These are phyloP conservation scores for Chlamydomonas eustigma DNA, from an alignment of 139 green algal species.

Conservation along the genomic window DNA sequence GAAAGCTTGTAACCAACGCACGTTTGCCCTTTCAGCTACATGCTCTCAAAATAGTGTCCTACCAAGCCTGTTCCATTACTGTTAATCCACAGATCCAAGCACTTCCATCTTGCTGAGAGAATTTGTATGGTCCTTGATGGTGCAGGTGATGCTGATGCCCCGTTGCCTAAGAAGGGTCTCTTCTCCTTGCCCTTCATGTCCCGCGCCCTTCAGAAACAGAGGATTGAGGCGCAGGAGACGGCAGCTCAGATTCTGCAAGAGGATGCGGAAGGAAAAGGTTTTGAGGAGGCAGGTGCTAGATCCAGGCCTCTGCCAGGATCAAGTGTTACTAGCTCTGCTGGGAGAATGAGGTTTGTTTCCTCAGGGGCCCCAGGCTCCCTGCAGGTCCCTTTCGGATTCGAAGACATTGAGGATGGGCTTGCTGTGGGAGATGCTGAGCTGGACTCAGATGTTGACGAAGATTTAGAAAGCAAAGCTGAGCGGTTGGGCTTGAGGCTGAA, in stretches of 20 bases:
- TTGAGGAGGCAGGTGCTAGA: neutral
- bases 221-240: constrained; percentile 59
- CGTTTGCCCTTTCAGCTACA: too few relatives aligned
- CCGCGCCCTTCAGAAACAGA: constrained; percentile 60
- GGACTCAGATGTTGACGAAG: neutral
- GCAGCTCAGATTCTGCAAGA: constrained; percentile 44
- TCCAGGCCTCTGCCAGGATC: too few relatives aligned
- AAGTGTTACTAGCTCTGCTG: neutral
- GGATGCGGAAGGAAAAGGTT: neutral
- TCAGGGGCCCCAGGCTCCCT: neutral
- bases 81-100: too few relatives aligned
- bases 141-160: neutral
- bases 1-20: too few relatives aligned
- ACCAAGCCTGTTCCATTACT: too few relatives aligned
- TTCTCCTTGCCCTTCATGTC: constrained; percentile 89
- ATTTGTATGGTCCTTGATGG: too few relatives aligned
- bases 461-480: neutral
- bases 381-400: constrained; percentile 1
- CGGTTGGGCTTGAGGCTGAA: neutral
- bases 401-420: neutral
- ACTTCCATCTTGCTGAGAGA: too few relatives aligned
- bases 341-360: neutral
- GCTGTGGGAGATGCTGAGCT: neutral
- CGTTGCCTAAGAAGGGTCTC: constrained; percentile 12
- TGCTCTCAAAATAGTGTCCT: too few relatives aligned